phyloP scores from a whole-genome alignment of 176 grass and related monocot genomes.

The Secale cereale region DNA sequence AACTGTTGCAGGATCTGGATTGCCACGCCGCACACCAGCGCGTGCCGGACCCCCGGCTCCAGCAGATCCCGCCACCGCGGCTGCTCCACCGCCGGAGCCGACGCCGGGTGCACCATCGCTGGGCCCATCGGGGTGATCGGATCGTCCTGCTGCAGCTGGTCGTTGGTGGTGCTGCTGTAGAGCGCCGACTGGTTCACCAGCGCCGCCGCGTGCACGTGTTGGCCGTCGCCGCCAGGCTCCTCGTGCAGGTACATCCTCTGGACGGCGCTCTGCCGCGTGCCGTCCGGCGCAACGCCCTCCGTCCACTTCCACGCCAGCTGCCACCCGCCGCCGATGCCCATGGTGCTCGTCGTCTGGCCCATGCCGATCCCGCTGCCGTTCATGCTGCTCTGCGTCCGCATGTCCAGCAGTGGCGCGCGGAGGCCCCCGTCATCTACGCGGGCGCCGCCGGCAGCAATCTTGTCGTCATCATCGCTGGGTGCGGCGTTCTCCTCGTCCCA shows the following conservation, averaged over 20 bases:
- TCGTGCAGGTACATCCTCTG: conserved; percentile 85
- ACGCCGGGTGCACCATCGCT: neutral
- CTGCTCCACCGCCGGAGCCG: neutral
- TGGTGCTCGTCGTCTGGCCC: conserved; percentile 17
- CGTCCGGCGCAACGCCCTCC: conserved; percentile 25
- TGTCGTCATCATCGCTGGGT: neutral
- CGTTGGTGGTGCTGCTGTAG: neutral
- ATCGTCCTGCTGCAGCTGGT: neutral
- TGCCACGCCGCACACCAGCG: neutral
- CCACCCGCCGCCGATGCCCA: conserved; percentile 85
- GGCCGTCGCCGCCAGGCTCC: conserved; percentile 28
- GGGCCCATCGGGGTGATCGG: neutral
- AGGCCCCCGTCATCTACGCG: neutral
- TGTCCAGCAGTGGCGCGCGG: conserved; percentile 34
- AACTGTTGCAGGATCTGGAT: conserved; percentile 64
- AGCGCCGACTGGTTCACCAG: conserved; percentile 60
- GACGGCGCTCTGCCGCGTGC: conserved; percentile 17
- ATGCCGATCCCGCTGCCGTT: neutral
- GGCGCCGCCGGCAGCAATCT: neutral
- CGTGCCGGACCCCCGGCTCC: neutral
- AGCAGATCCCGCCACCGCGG: neutral
- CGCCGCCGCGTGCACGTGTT: conserved; percentile 58
- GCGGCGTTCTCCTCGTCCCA: conserved; percentile 44
- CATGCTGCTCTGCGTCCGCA: neutral
- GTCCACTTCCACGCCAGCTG: conserved; percentile 73